A percentile compares a stretch with the other conserved stretches of the same genome.
These are phyloP conservation scores for Phaeotremella fagi DNA, from an alignment of 768 basidiomycete genomes.

Conservation along the genomic window DNA sequence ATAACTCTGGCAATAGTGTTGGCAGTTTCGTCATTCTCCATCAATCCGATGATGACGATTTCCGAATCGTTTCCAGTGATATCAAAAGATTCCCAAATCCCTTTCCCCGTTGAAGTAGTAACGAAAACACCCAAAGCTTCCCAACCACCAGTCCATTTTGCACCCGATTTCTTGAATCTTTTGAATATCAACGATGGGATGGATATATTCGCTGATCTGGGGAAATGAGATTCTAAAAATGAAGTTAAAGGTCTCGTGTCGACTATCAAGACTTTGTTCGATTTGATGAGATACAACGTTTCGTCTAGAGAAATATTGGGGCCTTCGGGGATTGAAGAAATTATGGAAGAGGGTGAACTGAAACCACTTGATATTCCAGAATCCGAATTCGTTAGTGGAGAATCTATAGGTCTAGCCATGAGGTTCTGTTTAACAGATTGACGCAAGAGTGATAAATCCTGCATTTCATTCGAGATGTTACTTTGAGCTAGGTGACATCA, in stretches of 20 bases:
- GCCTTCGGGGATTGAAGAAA: neutral
- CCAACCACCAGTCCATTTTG: slow-evolving; percentile 50
- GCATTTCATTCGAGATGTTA: slow-evolving; percentile 23
- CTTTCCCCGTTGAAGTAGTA: slow-evolving; percentile 69
- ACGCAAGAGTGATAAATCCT: slow-evolving; percentile 28
- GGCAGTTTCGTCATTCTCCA: slow-evolving; percentile 22
- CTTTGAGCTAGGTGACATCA: slow-evolving; percentile 6
- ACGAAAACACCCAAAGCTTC: slow-evolving; percentile 73
- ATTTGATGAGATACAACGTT: slow-evolving; percentile 52
- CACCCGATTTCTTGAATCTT: slow-evolving; percentile 59
- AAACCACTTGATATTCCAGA: slow-evolving; percentile 6
- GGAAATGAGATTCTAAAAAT: slow-evolving; percentile 63
- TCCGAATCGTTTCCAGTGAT: slow-evolving; percentile 56
- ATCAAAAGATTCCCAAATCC: slow-evolving; percentile 70
- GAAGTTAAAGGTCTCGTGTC: slow-evolving; percentile 71
- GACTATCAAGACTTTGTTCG: slow-evolving; percentile 57
- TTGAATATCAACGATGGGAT: slow-evolving; percentile 88
- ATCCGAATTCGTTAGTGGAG: slow-evolving; percentile 18
- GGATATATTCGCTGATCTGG: slow-evolving; percentile 72
- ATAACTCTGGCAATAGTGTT: slow-evolving; percentile 17
- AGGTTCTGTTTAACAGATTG: slow-evolving; percentile 28
- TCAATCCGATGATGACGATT: slow-evolving; percentile 26
- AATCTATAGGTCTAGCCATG: slow-evolving; percentile 23
- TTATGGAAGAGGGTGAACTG: neutral
- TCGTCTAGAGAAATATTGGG: slow-evolving; percentile 8